Base-by-base conservation (phyloP, 768 basidiomycete genomes). In the Mycena chlorophos region DNA sequence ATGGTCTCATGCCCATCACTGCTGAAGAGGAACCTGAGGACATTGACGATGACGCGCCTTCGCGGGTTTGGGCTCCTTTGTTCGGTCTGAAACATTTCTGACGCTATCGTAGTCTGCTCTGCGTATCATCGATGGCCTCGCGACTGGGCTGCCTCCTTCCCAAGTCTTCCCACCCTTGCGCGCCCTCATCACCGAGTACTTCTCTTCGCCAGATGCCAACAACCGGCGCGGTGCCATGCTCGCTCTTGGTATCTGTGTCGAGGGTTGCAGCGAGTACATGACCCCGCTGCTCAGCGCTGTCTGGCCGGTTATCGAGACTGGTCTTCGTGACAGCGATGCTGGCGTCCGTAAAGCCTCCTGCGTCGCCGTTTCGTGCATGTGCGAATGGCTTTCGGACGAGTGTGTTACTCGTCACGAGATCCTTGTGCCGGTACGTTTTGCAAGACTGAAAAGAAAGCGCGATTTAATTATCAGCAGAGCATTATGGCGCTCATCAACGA, bases 221-320 rank as follows among this genome's bases (percentile, higher is more conserved):
- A 76, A 85, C 65, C 88, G 97, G 28, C 94, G 96, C 51, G 91
- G 91, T 46, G 96, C 94, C 6, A 88, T 98, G 76, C 91, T 96
- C 65, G 91, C 95, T 1, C 85, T 99, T 48, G 97, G 97, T 61
- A 92, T 98, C 48, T 85, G 87, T 42, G 94, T 98, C 55, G 97
- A 99, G 71, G 97, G 97, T 17, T 98, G 96, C 78, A 92, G 89
- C 74, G 95, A 98, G 77, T 98, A 78, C 75, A 98, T 99, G 85
- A 92, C 93, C 29, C 93, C 95, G 8, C 81, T 94, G 63, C 93
- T 99, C 82, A 73, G 70, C 57, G 81, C 91, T 65, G 87, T 99
- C 26, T 99, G 97, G 97, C 94, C 95, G 1, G 79, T 96, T 53
- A 86, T 99, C 63, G 91, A 97, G 67, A 78, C 83, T 47, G 95